A percentile compares a stretch with the other conserved stretches of the same genome.
These are phyloP conservation scores for Ceraceosorus bombacis DNA, from an alignment of 1,284 basidiomycete genomes.

Conservation along the genomic window DNA sequence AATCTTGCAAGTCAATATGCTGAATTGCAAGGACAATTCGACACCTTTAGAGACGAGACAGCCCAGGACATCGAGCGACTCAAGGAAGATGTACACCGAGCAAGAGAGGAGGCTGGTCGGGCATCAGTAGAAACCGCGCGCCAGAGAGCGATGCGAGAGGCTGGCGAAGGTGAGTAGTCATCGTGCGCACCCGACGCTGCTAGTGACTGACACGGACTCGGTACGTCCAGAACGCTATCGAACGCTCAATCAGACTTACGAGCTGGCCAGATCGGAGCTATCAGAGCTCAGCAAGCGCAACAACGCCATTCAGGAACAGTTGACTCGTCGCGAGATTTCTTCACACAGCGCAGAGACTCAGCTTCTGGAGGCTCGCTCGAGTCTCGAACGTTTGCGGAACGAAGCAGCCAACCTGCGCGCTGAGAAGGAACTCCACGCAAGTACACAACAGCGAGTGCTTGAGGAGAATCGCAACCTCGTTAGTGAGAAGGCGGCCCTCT, in stretches of 20 bases:
- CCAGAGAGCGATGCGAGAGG: conserved; percentile 36
- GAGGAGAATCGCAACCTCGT: conserved; percentile 75
- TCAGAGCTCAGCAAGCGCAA: conserved; percentile 46
- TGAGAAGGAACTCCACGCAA: conserved; percentile 61
- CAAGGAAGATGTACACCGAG: conserved; percentile 65
- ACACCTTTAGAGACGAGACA: conserved; percentile 70
- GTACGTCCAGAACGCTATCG: conserved; percentile 8
- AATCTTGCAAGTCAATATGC: conserved; percentile 51
- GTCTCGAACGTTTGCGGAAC: conserved; percentile 55
- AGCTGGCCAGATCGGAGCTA: conserved; percentile 45
- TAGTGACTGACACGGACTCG: neutral
- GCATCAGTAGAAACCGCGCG: conserved; percentile 57
- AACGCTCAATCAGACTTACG: conserved; percentile 36
- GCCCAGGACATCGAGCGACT: conserved; percentile 61
- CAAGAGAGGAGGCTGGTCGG: conserved; percentile 66
- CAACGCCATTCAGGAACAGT: conserved; percentile 43
- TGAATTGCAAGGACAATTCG: conserved; percentile 67
- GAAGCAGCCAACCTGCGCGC: conserved; percentile 77
- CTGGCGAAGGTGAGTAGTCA: conserved; percentile 51
- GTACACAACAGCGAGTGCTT: conserved; percentile 53
- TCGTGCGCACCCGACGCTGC: neutral
- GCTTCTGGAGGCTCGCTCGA: conserved; percentile 50
- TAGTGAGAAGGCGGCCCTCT: conserved; percentile 71
- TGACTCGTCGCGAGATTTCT: conserved; percentile 51
- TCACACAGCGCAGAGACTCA: conserved; percentile 56